Percentiles rank a stretch among this genome's conserved stretches.
phyloP scores from a whole-genome alignment of 768 basidiomycete genomes.

The Mrakia frigida region DNA sequence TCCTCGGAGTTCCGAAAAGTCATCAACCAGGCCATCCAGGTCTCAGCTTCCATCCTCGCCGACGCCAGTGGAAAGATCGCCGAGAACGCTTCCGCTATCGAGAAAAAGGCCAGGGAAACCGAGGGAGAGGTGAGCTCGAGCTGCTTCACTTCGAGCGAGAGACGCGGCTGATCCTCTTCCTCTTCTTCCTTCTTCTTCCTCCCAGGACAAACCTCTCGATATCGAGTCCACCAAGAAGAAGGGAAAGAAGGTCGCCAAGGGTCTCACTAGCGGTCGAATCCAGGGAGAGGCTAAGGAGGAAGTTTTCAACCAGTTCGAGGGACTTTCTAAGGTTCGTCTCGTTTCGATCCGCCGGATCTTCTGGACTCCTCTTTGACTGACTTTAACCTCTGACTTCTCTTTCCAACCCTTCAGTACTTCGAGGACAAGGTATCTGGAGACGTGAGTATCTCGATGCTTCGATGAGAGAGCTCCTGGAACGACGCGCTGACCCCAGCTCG shows the following conservation, averaged over 20 bases:
- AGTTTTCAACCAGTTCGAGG: slow-evolving; percentile 39
- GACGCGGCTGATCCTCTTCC: slow-evolving; percentile 13
- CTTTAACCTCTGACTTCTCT: too few species aligned
- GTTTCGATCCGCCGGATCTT: too few species aligned
- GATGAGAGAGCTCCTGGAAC: too few species aligned
- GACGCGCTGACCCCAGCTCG: too few species aligned
- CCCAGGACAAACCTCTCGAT: slow-evolving; percentile 42
- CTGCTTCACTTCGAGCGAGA: not conserved
- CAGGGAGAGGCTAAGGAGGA: slow-evolving; percentile 43
- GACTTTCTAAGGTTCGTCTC: slow-evolving; percentile 28
- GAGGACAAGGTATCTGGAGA: slow-evolving; percentile 46
- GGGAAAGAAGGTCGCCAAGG: slow-evolving; percentile 43
- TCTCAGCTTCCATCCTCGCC: slow-evolving; percentile 46
- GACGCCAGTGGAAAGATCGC: slow-evolving; percentile 45
- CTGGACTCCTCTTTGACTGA: too few species aligned
- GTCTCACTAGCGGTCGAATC: slow-evolving; percentile 41
- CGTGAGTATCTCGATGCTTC: too few species aligned
- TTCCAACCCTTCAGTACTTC: slow-evolving; percentile 36
- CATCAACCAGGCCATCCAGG: slow-evolving; percentile 42
- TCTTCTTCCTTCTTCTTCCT: not conserved
- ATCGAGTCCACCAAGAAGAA: slow-evolving; percentile 40
- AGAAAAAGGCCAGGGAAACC: slow-evolving; percentile 35
- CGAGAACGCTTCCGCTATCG: slow-evolving; percentile 37
- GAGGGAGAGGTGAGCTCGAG: slow-evolving; percentile 14
- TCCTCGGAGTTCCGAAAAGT: slow-evolving; percentile 44